Evolutionary conservation across 2,329 filamentous ascomycete species (phyloP), one percentile per base, ranked within the genome.

Genomic region (Grosmannia penicillata): DNA sequence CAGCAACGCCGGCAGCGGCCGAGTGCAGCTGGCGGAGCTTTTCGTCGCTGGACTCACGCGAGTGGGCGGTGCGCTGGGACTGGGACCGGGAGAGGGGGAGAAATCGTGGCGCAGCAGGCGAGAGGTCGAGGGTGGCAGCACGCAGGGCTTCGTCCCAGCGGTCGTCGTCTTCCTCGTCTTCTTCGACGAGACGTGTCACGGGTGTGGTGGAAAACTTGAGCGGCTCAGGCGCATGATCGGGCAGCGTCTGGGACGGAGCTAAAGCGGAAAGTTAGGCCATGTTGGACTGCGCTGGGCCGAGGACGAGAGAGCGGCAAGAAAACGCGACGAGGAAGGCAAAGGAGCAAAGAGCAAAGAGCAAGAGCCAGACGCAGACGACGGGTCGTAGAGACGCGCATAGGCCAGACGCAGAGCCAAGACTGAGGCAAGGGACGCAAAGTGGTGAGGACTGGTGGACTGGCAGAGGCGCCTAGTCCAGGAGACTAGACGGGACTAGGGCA

Each of bases 221-320:
- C 47, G 63, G 57, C 50, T 72, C 67, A 53, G 64, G 60, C 48
- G 60, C 54, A 52, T 68, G 65, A 53, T 74, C 70, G 56, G 68
- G 64, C 62, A 66, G 59, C 60, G 68, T 63, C 63, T 73, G 69
- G 56, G 70, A 72, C 63, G 68, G 66, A 62, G 68, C 70, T 75
- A 17, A 19, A 18, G 51, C 48, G 5, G 13, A n/a, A n/a, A n/a
- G n/a, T n/a, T n/a, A n/a, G n/a, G n/a, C n/a, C n/a, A n/a, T n/a
- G n/a, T n/a, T n/a, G n/a, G n/a, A n/a, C n/a, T n/a, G n/a, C n/a
- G n/a, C n/a, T n/a, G n/a, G n/a, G n/a, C n/a, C n/a, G n/a, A n/a
- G n/a, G n/a, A n/a, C n/a, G n/a, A n/a, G n/a, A n/a, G n/a, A n/a
- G n/a, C n/a, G 24, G 24, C 7, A 25, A 8, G 24, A 25, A 7